Conservation (phyloP, 352 stramenopile species). For the Globisporangium radiosum region DNA sequence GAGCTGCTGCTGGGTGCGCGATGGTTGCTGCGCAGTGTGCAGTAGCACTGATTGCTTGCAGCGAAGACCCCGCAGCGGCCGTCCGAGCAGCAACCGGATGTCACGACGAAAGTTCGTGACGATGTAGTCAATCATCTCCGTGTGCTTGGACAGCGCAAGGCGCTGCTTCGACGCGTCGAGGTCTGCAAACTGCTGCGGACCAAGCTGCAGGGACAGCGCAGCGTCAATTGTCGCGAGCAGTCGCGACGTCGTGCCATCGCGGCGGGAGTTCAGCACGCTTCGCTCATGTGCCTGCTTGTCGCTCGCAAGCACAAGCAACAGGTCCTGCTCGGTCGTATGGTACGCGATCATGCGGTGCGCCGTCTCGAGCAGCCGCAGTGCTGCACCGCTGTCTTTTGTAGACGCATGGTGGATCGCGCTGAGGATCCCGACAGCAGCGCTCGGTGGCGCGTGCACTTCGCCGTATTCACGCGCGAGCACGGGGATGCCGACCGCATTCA, state of each 20-base stretch:
- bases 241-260: constrained; percentile 4
- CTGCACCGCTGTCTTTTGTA: constrained; percentile 5
- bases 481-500: constrained; percentile 41
- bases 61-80: constrained; percentile 10
- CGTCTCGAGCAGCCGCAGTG: constrained; percentile 24
- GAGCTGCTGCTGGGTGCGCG: constrained; percentile 5
- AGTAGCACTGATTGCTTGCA: neutral
- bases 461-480: constrained; percentile 44
- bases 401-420: constrained; percentile 47
- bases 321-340: constrained; percentile 17
- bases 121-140: constrained; percentile 28
- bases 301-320: constrained; percentile 29
- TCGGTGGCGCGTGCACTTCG: constrained; percentile 32
- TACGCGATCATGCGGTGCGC: constrained; percentile 28
- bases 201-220: constrained; percentile 18
- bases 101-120: constrained; percentile 16
- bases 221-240: constrained; percentile 25
- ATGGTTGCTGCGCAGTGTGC: neutral
- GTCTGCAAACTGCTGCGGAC: constrained; percentile 12
- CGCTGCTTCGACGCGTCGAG: constrained; percentile 31
- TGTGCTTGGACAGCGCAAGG: constrained; percentile 21
- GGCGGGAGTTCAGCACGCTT: neutral
- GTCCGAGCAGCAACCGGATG: constrained; percentile 21
- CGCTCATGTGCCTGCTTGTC: constrained; percentile 5
- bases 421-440: constrained; percentile 34